phyloP scores from a whole-genome alignment of 139 green algal species.

The Picochlorum costavermella region DNA sequence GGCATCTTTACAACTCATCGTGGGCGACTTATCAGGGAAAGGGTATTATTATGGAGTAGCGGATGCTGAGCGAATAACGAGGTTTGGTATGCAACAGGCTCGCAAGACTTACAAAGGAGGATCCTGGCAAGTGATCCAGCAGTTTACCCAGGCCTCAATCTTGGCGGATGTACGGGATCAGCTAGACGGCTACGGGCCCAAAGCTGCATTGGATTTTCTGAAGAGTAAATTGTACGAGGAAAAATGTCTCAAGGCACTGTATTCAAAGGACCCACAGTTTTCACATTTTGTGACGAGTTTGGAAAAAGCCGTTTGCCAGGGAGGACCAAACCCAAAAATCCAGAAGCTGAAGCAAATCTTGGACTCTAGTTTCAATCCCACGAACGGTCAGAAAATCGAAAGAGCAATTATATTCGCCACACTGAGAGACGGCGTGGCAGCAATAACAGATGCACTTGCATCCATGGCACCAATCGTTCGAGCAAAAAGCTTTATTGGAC shows the following conservation, averaged over 20 bases:
- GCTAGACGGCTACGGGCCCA: conserved; percentile 34
- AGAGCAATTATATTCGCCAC: conserved; percentile 73
- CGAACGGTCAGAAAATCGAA: neutral
- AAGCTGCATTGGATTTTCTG: neutral
- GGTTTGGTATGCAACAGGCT: conserved; percentile 15
- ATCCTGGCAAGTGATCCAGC: neutral
- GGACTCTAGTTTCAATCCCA: conserved; percentile 3
- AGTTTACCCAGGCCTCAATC: conserved; percentile 25
- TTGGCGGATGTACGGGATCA: conserved; percentile 30
- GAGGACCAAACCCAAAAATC: conserved; percentile 8
- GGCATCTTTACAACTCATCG: conserved; percentile 18
- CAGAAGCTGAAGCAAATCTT: conserved; percentile 20
- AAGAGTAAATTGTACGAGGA: conserved; percentile 13
- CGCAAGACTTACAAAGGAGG: neutral
- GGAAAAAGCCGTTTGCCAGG: conserved; percentile 10
- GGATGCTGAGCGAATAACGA: conserved; percentile 17
- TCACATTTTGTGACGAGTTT: conserved; percentile 12
- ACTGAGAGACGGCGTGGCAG: conserved; percentile 58
- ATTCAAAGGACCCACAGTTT: conserved; percentile 22
- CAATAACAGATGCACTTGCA: conserved; percentile 56
- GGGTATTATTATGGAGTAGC: conserved; percentile 27
- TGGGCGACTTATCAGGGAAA: neutral
- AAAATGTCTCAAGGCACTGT: conserved; percentile 15
- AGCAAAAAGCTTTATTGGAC: conserved; percentile 73
- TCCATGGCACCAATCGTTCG: conserved; percentile 40